Evolutionary conservation across 768 basidiomycete genomes (phyloP), one percentile per base, ranked within the genome.

Genomic region (Lactifluus piperatus): DNA sequence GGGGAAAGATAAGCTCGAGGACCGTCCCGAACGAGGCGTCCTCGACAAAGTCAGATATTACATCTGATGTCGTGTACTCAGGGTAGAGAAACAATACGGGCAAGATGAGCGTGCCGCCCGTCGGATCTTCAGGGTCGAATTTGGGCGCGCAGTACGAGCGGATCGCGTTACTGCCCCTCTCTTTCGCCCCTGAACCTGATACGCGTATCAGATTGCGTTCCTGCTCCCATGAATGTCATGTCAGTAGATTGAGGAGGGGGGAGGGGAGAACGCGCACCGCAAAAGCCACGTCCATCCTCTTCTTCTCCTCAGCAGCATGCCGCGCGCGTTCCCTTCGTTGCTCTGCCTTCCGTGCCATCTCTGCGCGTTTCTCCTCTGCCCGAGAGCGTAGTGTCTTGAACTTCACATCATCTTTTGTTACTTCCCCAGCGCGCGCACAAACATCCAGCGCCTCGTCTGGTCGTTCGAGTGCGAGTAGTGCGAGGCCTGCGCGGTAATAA

Each of bases 51-150:
- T 85, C 79, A 14, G 87, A 77, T 63, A 97, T 88, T 58, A 94
- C 79, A 71, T 99, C 97, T 29, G 94, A 91, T 5, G 83, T 91
- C 11, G 85, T 82, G 63, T 93, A 78, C 69, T 92, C 86, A 6
- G 97, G 97, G 71, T 97, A 97, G 60, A 97, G 78, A 72, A 98
- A 88, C 76, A 97, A 91, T 43, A 88, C 85, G 2, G 97, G 95
- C 68, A 97, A 70, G 62, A 95, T 71, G 13, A 95, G 78, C 0
- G 83, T 84, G 61, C 71, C 69, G 64, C 77, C 64, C 57, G 82
- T 73, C 57, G 81, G 68, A 71, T 85, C 87, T 61, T 86, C 82
- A 3, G 79, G 69, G 67, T 88, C 85, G 66, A 87, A 86, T 56
- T 81, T 79, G 8, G 89, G 84, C 51, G 73, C 71, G 6, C 43